These are phyloP conservation scores for Microstegium vimineum DNA, from an alignment of 176 grass and related monocot genomes.

Conservation along the genomic window DNA sequence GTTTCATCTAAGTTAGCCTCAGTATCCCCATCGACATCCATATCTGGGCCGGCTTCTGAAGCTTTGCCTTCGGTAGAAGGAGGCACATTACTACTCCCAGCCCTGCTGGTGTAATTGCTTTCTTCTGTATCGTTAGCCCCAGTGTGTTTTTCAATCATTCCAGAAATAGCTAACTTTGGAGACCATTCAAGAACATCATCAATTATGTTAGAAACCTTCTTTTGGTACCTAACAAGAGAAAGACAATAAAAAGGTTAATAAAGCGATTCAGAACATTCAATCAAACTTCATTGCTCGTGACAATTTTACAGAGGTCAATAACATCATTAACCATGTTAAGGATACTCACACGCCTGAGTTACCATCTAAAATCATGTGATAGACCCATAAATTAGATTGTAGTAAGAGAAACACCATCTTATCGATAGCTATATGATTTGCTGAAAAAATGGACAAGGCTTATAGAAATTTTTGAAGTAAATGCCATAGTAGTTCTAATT, in stretches of 20 bases:
- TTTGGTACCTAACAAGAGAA: conserved; percentile 71
- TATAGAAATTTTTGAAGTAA: background rate
- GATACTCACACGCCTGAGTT: background rate
- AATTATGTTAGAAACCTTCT: conserved; percentile 99
- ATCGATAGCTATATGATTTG: background rate
- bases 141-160: conserved; percentile 88
- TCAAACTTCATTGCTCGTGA: conserved; percentile 7
- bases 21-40: conserved; percentile 31
- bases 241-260: conserved; percentile 22
- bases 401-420: background rate
- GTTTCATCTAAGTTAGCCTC: conserved; percentile 29
- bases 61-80: conserved; percentile 27
- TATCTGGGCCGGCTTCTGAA: conserved; percentile 35
- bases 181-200: conserved; percentile 99
- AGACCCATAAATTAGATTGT: background rate
- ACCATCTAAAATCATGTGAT: background rate
- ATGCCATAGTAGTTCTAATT: background rate
- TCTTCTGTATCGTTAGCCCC: conserved; percentile 52
- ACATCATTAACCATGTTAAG: background rate
- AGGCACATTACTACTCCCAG: conserved; percentile 32
- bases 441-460: background rate
- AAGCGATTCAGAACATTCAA: conserved; percentile 1
- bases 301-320: background rate
- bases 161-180: conserved; percentile 86
- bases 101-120: conserved; percentile 27